phyloP scores from a whole-genome alignment of 176 grass and related monocot genomes.

The Lolium multiflorum region DNA sequence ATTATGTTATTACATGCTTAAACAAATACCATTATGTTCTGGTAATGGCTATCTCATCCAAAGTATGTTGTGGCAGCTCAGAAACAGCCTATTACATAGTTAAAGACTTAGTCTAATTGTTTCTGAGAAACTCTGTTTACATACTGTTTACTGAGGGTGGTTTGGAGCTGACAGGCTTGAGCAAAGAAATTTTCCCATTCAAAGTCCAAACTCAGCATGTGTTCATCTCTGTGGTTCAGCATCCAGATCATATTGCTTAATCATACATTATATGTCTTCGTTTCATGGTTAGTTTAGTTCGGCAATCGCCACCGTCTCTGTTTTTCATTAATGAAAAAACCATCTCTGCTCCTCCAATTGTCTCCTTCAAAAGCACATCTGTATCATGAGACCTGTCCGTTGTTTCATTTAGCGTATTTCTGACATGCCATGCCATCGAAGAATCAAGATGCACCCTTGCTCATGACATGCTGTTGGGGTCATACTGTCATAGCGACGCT shows the following conservation, averaged over 20 bases:
- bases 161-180: background rate
- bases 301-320: background rate
- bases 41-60: background rate
- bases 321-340: background rate
- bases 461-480: background rate
- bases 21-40: background rate
- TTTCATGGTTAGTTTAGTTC: conserved; percentile 1
- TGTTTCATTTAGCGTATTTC: background rate
- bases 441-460: background rate
- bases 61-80: conserved; percentile 17
- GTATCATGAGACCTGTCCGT: background rate
- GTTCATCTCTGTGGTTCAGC: background rate
- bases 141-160: conserved; percentile 19
- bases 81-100: background rate
- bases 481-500: background rate
- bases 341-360: background rate
- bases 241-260: background rate
- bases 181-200: background rate
- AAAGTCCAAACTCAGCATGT: background rate
- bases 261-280: background rate
- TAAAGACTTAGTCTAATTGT: background rate
- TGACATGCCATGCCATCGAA: background rate
- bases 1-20: background rate
- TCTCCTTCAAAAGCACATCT: background rate
- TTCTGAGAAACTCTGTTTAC: background rate